Conservation (phyloP, 805 yeast species). For the Metschnikowia hibisci region DNA sequence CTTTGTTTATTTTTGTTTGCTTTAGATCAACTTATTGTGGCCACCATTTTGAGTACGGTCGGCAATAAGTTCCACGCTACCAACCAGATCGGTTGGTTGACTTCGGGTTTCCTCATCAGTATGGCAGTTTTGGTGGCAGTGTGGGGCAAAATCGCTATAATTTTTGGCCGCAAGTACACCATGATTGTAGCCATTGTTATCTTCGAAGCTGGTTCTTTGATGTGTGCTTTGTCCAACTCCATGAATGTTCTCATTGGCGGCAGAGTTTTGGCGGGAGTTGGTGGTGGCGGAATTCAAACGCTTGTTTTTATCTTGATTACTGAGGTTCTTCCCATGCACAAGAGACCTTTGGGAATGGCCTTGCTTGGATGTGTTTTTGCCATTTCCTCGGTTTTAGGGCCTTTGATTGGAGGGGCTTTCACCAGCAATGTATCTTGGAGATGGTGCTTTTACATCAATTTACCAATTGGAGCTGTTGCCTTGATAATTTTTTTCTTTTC, state of each 20-base stretch:
- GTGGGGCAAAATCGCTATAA: constrained; percentile 36
- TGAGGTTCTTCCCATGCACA: constrained; percentile 31
- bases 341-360: constrained; percentile 23
- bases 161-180: constrained; percentile 35
- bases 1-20: constrained; percentile 33
- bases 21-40: constrained; percentile 39
- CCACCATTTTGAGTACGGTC: constrained; percentile 31
- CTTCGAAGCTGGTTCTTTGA: constrained; percentile 34
- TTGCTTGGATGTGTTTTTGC: constrained; percentile 19
- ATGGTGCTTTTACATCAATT: constrained; percentile 27
- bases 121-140: constrained; percentile 32
- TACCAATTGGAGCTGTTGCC: constrained; percentile 24
- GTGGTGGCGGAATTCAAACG: constrained; percentile 35
- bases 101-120: constrained; percentile 35
- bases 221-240: constrained; percentile 33
- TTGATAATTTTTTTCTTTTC: constrained; percentile 16
- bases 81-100: constrained; percentile 36
- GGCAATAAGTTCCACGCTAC: constrained; percentile 35
- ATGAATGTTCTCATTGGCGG: constrained; percentile 43
- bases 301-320: constrained; percentile 27
- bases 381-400: constrained; percentile 24
- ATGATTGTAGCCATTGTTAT: constrained; percentile 23
- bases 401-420: constrained; percentile 26
- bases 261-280: constrained; percentile 35
- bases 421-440: constrained; percentile 25